A percentile compares a stretch with the other conserved stretches of the same genome.
Conservation (phyloP, 495 filamentous ascomycete species). For the Mycothermus thermophilus region DNA sequence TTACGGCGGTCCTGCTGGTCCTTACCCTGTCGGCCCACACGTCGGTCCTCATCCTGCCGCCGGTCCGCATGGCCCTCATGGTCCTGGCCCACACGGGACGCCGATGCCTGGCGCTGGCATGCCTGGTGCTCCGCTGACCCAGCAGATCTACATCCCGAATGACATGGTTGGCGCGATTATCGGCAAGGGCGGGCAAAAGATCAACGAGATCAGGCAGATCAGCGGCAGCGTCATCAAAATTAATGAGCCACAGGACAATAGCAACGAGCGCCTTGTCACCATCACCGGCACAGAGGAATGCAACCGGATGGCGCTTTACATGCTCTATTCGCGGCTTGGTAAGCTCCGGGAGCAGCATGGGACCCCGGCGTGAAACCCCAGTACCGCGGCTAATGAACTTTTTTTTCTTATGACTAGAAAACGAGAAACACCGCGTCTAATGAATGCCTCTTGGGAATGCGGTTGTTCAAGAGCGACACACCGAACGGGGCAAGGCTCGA, state of each 20-base stretch:
- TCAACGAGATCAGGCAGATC: conserved; percentile 95
- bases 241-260: conserved; percentile 97
- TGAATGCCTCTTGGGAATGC: background rate
- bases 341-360: conserved; percentile 28
- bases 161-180: conserved; percentile 99
- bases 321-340: conserved; percentile 97
- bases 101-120: conserved; percentile 55
- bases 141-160: conserved; percentile 98
- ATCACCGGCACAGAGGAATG: conserved; percentile 96
- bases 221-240: conserved; percentile 99
- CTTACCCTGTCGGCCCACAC: conserved; percentile 60
- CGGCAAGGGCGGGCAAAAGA: conserved; percentile 96
- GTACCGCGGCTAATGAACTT: too few relatives aligned
- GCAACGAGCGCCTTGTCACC: conserved; percentile 92
- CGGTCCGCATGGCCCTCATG: conserved; percentile 35
- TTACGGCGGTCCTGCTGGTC: conserved; percentile 38
- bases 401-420: too few relatives aligned
- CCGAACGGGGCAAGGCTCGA: too few relatives aligned
- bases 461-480: too few relatives aligned
- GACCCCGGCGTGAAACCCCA: too few relatives aligned
- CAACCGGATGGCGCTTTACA: conserved; percentile 98
- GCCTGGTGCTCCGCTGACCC: conserved; percentile 78
- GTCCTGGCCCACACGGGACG: conserved; percentile 44
- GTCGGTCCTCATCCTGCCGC: conserved; percentile 56
- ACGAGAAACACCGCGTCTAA: conserved; percentile 58